Conservation (phyloP, 192 early-diverging fungal species). For the Dissophora globulifera region DNA sequence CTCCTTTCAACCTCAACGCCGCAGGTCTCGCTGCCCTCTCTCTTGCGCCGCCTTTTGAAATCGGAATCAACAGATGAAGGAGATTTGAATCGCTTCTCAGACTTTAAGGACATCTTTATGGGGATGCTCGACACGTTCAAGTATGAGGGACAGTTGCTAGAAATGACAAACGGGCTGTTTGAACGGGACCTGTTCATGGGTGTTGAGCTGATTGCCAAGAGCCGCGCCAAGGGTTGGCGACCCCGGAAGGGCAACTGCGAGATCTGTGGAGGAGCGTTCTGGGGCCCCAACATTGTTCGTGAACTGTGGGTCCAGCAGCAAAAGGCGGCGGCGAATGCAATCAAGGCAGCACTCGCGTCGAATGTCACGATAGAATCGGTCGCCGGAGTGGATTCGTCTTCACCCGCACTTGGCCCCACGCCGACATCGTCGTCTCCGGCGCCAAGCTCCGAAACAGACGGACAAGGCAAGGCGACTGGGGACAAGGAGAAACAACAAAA, state of each 20-base stretch:
- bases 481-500: conserved; percentile 11
- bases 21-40: conserved; percentile 65
- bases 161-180: conserved; percentile 71
- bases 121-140: conserved; percentile 73
- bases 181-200: conserved; percentile 66
- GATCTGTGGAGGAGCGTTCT: conserved; percentile 62
- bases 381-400: conserved; percentile 2
- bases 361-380: conserved; percentile 24
- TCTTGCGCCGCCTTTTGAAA: conserved; percentile 64
- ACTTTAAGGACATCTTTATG: conserved; percentile 68
- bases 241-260: conserved; percentile 63
- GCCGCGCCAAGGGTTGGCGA: conserved; percentile 65
- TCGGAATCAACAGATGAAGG: conserved; percentile 54
- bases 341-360: conserved; percentile 37
- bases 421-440: not conserved
- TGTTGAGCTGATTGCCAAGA: conserved; percentile 62
- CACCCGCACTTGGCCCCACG: not conserved
- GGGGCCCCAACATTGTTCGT: conserved; percentile 59
- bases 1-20: conserved; percentile 67
- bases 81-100: conserved; percentile 56
- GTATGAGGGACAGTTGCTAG: conserved; percentile 69
- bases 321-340: conserved; percentile 52
- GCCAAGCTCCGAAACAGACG: conserved; percentile 2
- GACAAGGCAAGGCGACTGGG: not conserved
- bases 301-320: conserved; percentile 55